Conservation (phyloP, 2,329 filamentous ascomycete genomes). For the Trichophyton schoenleinii region DNA sequence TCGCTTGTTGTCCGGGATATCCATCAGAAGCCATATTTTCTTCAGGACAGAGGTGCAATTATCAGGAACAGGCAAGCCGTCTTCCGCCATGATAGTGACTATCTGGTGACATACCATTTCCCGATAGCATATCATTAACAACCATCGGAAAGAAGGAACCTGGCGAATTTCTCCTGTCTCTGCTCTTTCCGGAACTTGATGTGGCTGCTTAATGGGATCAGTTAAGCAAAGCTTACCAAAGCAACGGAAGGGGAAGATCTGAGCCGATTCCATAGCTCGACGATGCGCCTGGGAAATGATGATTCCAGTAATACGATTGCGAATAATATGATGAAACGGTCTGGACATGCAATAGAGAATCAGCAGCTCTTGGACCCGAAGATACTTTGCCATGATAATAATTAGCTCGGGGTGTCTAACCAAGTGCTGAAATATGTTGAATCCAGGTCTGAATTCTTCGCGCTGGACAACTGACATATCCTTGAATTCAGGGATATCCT, state of each 20-base stretch:
- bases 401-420: conserved; percentile 36
- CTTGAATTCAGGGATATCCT: background rate
- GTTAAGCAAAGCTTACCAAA: conserved; percentile 46
- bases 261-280: conserved; percentile 44
- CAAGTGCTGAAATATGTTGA: conserved; percentile 12
- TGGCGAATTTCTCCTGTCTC: conserved; percentile 30
- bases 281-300: conserved; percentile 44
- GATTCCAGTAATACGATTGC: conserved; percentile 47
- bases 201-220: conserved; percentile 42
- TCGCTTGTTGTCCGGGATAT: conserved; percentile 45
- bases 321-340: conserved; percentile 49
- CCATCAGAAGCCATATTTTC: conserved; percentile 64
- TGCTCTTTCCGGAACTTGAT: conserved; percentile 27
- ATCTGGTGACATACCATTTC: conserved; percentile 49
- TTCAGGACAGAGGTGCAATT: conserved; percentile 39
- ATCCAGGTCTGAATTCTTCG: background rate
- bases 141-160: conserved; percentile 54
- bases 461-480: background rate
- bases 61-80: conserved; percentile 45
- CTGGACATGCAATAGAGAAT: conserved; percentile 53
- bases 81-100: conserved; percentile 45
- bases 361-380: conserved; percentile 46
- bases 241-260: conserved; percentile 49
- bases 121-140: conserved; percentile 52
- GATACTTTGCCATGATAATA: conserved; percentile 43